phyloP scores from a whole-genome alignment of 805 yeast species.

The Starmerella davenportii region DNA sequence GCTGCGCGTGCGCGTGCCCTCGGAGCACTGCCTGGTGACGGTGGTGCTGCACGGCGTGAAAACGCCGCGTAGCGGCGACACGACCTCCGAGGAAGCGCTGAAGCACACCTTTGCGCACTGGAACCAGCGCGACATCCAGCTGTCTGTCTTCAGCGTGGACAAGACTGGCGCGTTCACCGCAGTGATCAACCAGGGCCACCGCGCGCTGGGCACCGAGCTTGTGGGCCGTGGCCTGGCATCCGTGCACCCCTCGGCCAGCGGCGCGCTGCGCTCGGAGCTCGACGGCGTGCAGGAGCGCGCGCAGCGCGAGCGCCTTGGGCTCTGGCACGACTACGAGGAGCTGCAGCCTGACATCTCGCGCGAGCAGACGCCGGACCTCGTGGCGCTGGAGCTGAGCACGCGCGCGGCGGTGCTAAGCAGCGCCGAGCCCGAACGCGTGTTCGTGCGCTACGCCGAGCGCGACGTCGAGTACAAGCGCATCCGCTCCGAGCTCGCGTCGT shows the following conservation, averaged over 20 bases:
- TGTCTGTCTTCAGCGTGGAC: conserved; percentile 53
- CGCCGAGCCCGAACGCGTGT: conserved; percentile 16
- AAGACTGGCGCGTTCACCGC: conserved; percentile 72
- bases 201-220: conserved; percentile 32
- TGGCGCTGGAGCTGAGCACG: conserved; percentile 12
- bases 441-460: conserved; percentile 15
- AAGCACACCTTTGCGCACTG: conserved; percentile 36
- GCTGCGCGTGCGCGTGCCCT: conserved; percentile 45
- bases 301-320: conserved; percentile 33
- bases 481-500: conserved; percentile 16
- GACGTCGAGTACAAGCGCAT: conserved; percentile 14
- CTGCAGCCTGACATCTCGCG: conserved; percentile 18
- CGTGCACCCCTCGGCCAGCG: conserved; percentile 47
- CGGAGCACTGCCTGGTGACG: conserved; percentile 51
- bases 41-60: conserved; percentile 61
- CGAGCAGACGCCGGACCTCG: conserved; percentile 9
- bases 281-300: conserved; percentile 49
- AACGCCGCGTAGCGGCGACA: conserved; percentile 25
- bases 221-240: conserved; percentile 46
- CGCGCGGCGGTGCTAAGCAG: conserved; percentile 17
- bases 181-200: conserved; percentile 32
- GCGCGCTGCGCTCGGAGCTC: conserved; percentile 35
- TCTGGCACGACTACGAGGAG: conserved; percentile 41
- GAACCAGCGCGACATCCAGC: conserved; percentile 55
- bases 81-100: conserved; percentile 31